Evolutionary conservation across 345 rosid species (phyloP).

Genomic region (Raphanus raphanistrum): DNA sequence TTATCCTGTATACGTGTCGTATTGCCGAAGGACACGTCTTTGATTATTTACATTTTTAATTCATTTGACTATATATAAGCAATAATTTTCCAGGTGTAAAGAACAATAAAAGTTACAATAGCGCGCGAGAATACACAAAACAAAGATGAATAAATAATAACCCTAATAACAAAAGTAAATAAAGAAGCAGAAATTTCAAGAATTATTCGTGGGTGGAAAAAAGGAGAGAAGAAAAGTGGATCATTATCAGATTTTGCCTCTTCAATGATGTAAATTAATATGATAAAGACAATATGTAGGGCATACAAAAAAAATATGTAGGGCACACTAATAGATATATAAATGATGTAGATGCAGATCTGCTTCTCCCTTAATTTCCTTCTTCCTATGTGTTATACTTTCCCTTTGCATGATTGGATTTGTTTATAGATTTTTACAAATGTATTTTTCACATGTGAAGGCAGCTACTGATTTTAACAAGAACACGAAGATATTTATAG

Average conservation of each 20-base stretch:
- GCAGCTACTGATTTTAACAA: too few relatives aligned
- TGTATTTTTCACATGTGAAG: neutral
- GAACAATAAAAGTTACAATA: neutral
- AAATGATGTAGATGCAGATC: slow-evolving; percentile 21
- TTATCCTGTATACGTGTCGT: neutral
- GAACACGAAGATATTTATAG: neutral
- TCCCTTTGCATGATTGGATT: neutral
- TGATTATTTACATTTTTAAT: neutral
- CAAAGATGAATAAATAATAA: neutral
- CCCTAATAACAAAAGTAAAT: neutral
- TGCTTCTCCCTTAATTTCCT: slow-evolving; percentile 19
- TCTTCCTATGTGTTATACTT: neutral
- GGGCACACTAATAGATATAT: too few relatives aligned
- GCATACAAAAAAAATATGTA: slow-evolving; percentile 10
- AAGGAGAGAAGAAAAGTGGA: slow-evolving; percentile 26
- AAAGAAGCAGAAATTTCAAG: slow-evolving; percentile 41
- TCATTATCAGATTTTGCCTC: slow-evolving; percentile 28
- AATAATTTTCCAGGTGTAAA: neutral
- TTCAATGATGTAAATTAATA: slow-evolving; percentile 26
- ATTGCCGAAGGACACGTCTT: neutral
- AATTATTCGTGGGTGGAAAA: slow-evolving; percentile 35
- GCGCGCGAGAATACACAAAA: neutral
- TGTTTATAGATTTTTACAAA: neutral
- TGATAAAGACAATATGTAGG: slow-evolving; percentile 33
- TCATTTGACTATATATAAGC: neutral